Conservation (phyloP, 306 rosid species). For the Cucumis sativus region Cucumber_9930_V3 NC_026661.2:9391001-9391500, state of each 20-base stretch:
- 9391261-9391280: constrained; percentile 80
- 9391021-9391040: neutral
- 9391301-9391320: constrained; percentile 65
- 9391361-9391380: constrained; percentile 12
- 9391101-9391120: neutral
- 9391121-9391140: neutral
- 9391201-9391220: constrained; percentile 11
- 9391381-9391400: neutral
- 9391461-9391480: neutral
- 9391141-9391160: neutral
- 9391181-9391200: neutral
- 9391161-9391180: neutral
- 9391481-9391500: neutral
- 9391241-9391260: constrained; percentile 77
- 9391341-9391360: constrained; percentile 70
- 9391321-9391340: constrained; percentile 49
- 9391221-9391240: constrained; percentile 87
- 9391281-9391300: constrained; percentile 82
- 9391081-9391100: neutral
- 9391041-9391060: neutral
- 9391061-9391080: neutral
- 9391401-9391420: constrained; percentile 6
- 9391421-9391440: neutral
- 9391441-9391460: neutral
- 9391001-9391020: neutral